These are phyloP conservation scores for Podospora bellae-mahoneyi DNA, from an alignment of 495 filamentous ascomycete species.

Conservation along the genomic window DNA sequence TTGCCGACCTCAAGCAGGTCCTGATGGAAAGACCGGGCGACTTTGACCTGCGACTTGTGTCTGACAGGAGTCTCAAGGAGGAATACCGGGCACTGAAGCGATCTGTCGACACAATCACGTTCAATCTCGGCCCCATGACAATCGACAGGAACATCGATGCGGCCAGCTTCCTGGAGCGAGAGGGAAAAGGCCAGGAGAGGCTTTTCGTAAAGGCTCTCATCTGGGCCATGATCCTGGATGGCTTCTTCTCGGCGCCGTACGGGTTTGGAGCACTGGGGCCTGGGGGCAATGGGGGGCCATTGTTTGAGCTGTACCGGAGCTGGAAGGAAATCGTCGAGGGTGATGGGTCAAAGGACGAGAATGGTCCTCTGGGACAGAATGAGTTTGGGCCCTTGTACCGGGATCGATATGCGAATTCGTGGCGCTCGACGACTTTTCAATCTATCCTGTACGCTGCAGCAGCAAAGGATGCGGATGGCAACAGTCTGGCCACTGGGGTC, in stretches of 20 bases:
- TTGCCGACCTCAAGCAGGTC: not conserved
- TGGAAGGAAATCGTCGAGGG: conserved; percentile 19
- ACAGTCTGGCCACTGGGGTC: not conserved
- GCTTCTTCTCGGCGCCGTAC: conserved; percentile 33
- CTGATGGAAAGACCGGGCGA: not conserved
- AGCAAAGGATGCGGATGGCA: not conserved
- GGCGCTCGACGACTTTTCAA: conserved; percentile 28
- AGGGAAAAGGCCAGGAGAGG: conserved; percentile 13
- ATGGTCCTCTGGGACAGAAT: conserved; percentile 2
- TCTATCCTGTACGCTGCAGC: conserved; percentile 14
- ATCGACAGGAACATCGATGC: not conserved
- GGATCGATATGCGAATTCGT: conserved; percentile 22
- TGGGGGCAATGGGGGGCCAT: conserved; percentile 3
- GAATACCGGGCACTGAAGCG: not conserved
- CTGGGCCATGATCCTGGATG: conserved; percentile 29
- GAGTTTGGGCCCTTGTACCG: conserved; percentile 2
- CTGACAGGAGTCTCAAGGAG: not conserved
- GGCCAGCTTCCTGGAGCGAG: conserved; percentile 8
- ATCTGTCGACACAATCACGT: conserved; percentile 1
- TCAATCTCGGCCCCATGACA: not conserved
- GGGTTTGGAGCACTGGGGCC: conserved; percentile 32
- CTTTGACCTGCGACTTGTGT: not conserved
- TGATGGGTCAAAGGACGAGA: not conserved
- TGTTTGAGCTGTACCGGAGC: conserved; percentile 9
- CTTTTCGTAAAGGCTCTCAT: conserved; percentile 27